phyloP scores from a whole-genome alignment of 331 rosid species.

The Malus hybrid region DNA sequence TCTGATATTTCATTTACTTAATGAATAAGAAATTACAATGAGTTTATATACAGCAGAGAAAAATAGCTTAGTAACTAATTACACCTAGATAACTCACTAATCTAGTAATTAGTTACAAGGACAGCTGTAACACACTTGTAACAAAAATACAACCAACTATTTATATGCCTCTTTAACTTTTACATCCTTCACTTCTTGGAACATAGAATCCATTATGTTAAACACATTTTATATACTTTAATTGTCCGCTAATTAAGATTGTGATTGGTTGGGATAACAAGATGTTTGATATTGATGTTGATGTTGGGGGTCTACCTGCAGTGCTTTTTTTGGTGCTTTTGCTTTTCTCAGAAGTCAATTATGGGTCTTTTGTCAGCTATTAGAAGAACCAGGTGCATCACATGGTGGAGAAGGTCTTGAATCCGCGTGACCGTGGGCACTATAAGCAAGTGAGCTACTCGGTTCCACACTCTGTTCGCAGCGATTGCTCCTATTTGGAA shows the following conservation, averaged over 20 bases:
- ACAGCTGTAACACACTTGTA: too few relatives aligned
- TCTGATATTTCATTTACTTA: too few relatives aligned
- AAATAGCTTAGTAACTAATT: too few relatives aligned
- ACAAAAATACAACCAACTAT: too few relatives aligned
- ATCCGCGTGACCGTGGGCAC: background rate
- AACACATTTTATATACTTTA: background rate
- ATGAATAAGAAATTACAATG: too few relatives aligned
- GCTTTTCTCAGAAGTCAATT: background rate
- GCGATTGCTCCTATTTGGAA: background rate
- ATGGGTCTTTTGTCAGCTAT: background rate
- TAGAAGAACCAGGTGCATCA: background rate
- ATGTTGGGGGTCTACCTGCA: background rate
- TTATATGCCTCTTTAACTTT: too few relatives aligned
- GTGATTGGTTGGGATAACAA: background rate
- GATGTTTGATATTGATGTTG: background rate
- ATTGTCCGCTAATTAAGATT: conserved; percentile 1
- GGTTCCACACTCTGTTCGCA: background rate
- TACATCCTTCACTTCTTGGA: background rate
- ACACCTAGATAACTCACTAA: too few relatives aligned
- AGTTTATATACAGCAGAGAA: too few relatives aligned
- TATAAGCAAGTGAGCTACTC: background rate
- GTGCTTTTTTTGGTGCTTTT: background rate
- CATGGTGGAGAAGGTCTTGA: background rate
- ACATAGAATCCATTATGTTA: background rate
- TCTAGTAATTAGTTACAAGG: too few relatives aligned